A percentile compares a stretch with the other conserved stretches of the same genome.
phyloP scores from a whole-genome alignment of 116 monocot species.

The Iris pallida region DNA sequence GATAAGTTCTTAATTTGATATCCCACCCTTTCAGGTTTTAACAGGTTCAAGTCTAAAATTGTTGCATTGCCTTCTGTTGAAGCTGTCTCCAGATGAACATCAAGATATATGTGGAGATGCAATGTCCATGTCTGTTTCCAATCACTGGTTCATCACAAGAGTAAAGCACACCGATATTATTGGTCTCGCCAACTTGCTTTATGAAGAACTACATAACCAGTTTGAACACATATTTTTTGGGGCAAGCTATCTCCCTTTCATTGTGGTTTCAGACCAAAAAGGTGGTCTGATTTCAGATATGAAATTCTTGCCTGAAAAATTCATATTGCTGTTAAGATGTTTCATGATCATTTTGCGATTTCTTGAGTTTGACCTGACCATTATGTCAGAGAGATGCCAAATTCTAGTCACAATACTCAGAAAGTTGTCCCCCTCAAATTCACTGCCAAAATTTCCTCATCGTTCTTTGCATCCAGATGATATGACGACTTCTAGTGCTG shows the following conservation, averaged over 20 bases:
- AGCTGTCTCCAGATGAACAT: constrained; percentile 1
- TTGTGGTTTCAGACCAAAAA: not conserved
- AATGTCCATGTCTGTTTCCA: constrained; percentile 3
- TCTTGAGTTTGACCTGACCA: constrained; percentile 33
- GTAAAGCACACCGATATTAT: constrained; percentile 5
- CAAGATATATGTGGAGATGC: constrained; percentile 7
- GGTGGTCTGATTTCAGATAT: not conserved
- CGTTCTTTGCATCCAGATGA: not conserved
- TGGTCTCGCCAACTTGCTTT: constrained; percentile 24
- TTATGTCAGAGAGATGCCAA: constrained; percentile 31
- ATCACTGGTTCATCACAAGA: not conserved
- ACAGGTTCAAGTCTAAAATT: not conserved
- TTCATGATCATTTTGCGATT: constrained; percentile 26
- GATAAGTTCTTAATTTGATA: not conserved
- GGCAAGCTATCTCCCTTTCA: not conserved
- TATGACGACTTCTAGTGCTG: not conserved
- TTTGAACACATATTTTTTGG: constrained; percentile 14
- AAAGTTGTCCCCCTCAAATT: constrained; percentile 12
- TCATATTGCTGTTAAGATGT: constrained; percentile 24
- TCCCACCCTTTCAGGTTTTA: constrained; percentile 15
- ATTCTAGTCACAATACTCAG: constrained; percentile 19
- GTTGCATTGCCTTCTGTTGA: not conserved
- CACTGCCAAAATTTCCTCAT: not conserved
- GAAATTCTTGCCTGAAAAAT: constrained; percentile 5
- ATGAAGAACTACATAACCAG: constrained; percentile 16